Evolutionary conservation across 176 grass and related monocot genomes (phyloP), one percentile per base, ranked within the genome.

Genomic region (Carex cristatella): DNA sequence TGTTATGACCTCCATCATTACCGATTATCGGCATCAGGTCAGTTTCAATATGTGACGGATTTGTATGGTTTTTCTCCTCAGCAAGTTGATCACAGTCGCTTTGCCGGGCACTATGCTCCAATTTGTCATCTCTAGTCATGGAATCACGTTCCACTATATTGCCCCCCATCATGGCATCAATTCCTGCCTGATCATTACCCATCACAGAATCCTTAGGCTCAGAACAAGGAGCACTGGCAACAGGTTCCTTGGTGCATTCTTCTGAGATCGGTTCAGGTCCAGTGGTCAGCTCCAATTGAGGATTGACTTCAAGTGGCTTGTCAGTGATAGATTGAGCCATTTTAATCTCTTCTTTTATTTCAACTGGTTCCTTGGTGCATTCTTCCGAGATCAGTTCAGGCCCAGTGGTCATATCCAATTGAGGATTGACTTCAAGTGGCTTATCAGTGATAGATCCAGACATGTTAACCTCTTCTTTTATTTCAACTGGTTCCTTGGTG

Each of bases 61-160:
- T 53, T 33, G 48, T 28, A 19, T 8, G 28, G 19, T 78, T 78
- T 51, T 56, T 78, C 74, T 56, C 49, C 27, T 78, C 74, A 56
- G 28, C 49, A 78, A 57, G 74, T 33, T 56, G 74, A 56, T 56
- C 28, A 18, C n/a, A 78, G 19, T 78, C 11, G 16, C 49, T 16
- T 78, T 78, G 74, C 51, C 2, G 12, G 5, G 51, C 51, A 27
- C 28, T 15, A 35, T 33, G 51, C 27, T 57, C 74, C 74, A 56
- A 23, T 56, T 78, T 78, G 27, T 78, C 51, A 78, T 78, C 74
- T 78, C 28, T 27, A 78, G 51, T 27, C 51, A 78, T 8, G 28
- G 74, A 78, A 56, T 78, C 74, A 15, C 55, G 74, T 33, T 78
- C 74, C 74, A 78, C 51, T 49, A 12, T 78, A 49, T 78, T 3